Base-by-base conservation (phyloP, 2,329 filamentous ascomycete species). In the Emericellopsis atlantica region DNA sequence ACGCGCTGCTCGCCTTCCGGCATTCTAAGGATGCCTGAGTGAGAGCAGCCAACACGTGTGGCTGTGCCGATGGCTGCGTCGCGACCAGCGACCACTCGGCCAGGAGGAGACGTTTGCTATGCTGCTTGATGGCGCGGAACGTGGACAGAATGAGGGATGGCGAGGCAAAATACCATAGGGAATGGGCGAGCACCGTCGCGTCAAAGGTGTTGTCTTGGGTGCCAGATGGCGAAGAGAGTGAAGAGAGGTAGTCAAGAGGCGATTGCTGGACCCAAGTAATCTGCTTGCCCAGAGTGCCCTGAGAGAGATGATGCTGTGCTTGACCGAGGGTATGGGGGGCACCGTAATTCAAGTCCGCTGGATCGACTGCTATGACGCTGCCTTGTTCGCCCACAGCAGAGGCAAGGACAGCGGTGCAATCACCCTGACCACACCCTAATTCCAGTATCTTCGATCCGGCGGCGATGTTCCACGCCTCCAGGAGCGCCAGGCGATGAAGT, bases 401-500 rank as follows among this genome's bases (percentile, higher is more conserved):
- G 36, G 74, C 74, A 15, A 79, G 63, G 3, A 67, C 68, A 10
- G 66, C 60, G 2, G 75, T 77, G 48, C 66, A 69, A 44, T 72
- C 72, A 2, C 74, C 75, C 47, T 79, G 75, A 1, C 74, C 75
- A 53, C 74, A 78, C 39, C 74, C 74, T 32, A 79, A 53, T 50
- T 79, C 75, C 2, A 79, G 61, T 6, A 77, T 52, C 11, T 15
- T 23, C 10, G 21, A 35, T 18, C 39, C 39, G 9, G 14, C 16
- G 39, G 32, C 6, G 4, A 40, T 40, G 37, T 16, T 18, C 37
- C 37, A 39, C 12, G 18, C 15, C 24, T 32, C 4, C 9, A 39
- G 24, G 29, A 39, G 37, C 24, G 15, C 11, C 37, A 39, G 37
- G 10, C 37, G 37, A n/a, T 39, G 37, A 7, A 15, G 5, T 12